Percentiles rank a stretch among this genome's conserved stretches.
phyloP scores from a whole-genome alignment of 1,284 basidiomycete species.

The Leccinum ponderosum region DNA sequence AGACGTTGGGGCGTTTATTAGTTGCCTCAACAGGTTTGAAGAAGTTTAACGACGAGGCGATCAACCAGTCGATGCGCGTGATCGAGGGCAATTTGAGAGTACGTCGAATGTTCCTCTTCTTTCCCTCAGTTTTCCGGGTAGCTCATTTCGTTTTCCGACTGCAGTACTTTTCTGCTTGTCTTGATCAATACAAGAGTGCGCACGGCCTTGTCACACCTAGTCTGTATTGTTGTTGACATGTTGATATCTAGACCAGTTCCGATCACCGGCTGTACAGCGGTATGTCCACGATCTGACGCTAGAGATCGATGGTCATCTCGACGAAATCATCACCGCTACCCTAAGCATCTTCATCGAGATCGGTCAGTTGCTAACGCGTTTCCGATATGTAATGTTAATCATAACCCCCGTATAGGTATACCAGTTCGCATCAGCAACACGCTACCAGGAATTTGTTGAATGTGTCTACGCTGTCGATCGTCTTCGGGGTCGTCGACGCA shows the following conservation, averaged over 20 bases:
- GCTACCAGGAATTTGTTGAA: constrained; percentile 52
- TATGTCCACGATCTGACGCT: constrained; percentile 54
- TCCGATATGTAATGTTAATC: not conserved
- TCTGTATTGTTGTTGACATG: not conserved
- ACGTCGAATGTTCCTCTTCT: not conserved
- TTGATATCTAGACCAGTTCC: constrained; percentile 40
- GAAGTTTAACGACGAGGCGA: constrained; percentile 52
- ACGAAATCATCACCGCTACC: constrained; percentile 42
- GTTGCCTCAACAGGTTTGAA: constrained; percentile 54
- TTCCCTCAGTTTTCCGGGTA: not conserved
- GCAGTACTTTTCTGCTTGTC: constrained; percentile 34
- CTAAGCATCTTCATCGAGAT: constrained; percentile 54
- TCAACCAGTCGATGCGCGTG: constrained; percentile 48
- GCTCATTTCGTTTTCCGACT: not conserved
- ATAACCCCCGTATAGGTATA: constrained; percentile 34
- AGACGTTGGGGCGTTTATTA: constrained; percentile 50
- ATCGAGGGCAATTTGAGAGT: constrained; percentile 54
- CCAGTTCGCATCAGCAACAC: constrained; percentile 60
- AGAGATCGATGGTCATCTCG: constrained; percentile 54
- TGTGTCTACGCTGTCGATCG: constrained; percentile 57
- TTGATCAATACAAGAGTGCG: constrained; percentile 28
- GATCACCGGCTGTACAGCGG: constrained; percentile 50
- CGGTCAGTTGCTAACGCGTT: constrained; percentile 34
- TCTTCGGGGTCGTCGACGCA: constrained; percentile 57
- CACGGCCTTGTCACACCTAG: constrained; percentile 16